Base-by-base conservation (phyloP, 2,329 filamentous ascomycete species). In the Alternaria triticina region DNA sequence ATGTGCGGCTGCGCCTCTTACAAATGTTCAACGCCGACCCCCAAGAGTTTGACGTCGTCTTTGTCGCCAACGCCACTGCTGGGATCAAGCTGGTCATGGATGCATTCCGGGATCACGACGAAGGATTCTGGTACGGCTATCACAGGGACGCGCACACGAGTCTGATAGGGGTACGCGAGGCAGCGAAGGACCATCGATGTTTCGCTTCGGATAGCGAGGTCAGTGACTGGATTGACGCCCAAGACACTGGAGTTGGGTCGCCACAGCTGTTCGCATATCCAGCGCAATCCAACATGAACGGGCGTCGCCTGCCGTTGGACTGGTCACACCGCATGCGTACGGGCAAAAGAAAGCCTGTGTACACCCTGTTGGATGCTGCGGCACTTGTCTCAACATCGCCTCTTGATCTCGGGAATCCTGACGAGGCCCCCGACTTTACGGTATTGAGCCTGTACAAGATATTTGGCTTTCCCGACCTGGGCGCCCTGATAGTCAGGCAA, bases 381-480 rank as follows among this genome's bases (percentile, higher is more conserved):
- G 91, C 93, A 0, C 84, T 93, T 11, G 90, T 89, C 10, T 90
- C 93, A 8, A 97, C 94, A 0, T 88, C 91, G 5, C 88, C 88
- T 1, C 83, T 98, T 7, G 87, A 96, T 73, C 82, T 98, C 3
- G 84, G 87, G 59, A 82, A 91, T 69, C 70, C 85, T 0, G 81
- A 83, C 0, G 76, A 81, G 1, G 89, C 91, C 0, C 92, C 95
- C 1, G 95, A 98, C 77, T 98, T 98, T 69, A 90, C 88, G 0
- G 91, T 93, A 0, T 74, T 98, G 45, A 97, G 94, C 78, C 89
- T 98, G 67, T 96, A 97, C 82, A 99, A 98, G 79, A 94, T 97
- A n/a, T 98, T 98, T 78, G 95, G 96, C 1, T 97, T 97, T 68
- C 95, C 95, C 0, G 93, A 98, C 76, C 83, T 98, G 2, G 95